Base-by-base conservation (phyloP, 305 asterid species). In the Caryopteris hybrid region DNA sequence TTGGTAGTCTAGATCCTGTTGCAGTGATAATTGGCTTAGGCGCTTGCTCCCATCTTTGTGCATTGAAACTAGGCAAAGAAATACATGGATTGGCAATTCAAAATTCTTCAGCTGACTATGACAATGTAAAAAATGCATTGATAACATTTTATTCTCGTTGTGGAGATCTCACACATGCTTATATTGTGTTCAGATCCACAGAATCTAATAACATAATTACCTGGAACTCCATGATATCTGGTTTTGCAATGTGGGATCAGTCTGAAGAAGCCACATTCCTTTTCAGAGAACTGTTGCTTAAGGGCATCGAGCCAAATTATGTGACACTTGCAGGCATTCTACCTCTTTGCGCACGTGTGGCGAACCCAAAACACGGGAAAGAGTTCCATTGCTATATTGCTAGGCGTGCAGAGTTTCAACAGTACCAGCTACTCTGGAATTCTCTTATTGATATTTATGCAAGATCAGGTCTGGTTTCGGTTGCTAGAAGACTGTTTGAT, bases 211-310 rank as follows among this genome's bases (percentile, higher is more conserved):
- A 52, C 73, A 66, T 84, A 47, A 77, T 84, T 61, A 76, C 93
- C 59, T 92, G 96, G 98, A 92, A 90, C 76, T 85, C 97, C 42
- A 88, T 90, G 74, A 85, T 92, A 64, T 81, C 93, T 48, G 95
- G 97, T 34, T 84, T 82, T 42, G 75, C 95, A 25, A 84, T 53
- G 54, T 85, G 86, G 83, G 85, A 84, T 72, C 66, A 55, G 54
- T 76, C 83, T 53, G 95, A 88, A 69, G 95, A 92, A 76, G 84
- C 96, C 58, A 70, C 81, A 1, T 80, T 75, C 74, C 81, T 85
- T 51, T 88, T 88, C 72, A 79, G 88, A 74, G 95, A 88, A 52
- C 80, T 88, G 79, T 67, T 92, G 55, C 61, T 72, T 63, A 54
- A 79, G 69, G 89, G 82, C 9, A 52, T 79, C 3, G 61, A 76